Conservation (phyloP, 345 rosid species). For the Salix suchowensis region DNA sequence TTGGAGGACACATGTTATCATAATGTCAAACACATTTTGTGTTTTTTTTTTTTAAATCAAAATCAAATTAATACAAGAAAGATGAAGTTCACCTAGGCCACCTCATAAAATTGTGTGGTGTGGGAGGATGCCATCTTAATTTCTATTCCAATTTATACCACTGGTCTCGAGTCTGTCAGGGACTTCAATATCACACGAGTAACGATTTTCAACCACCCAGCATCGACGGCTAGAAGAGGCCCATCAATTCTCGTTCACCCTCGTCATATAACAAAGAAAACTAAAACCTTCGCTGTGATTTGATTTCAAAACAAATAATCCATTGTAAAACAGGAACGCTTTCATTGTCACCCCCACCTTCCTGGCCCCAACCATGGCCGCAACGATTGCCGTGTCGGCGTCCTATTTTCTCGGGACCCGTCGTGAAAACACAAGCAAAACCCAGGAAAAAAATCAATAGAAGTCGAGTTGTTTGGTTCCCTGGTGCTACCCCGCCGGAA, state of each 20-base stretch:
- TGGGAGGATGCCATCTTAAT: too few relatives aligned
- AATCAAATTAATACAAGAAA: too few relatives aligned
- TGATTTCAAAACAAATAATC: not conserved
- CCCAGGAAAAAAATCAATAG: slow-evolving; percentile 16
- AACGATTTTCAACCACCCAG: slow-evolving; percentile 23
- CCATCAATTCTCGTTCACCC: slow-evolving; percentile 15
- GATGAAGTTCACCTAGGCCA: too few relatives aligned
- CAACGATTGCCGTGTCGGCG: slow-evolving; percentile 35
- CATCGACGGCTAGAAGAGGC: slow-evolving; percentile 30
- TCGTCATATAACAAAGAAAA: slow-evolving; percentile 3
- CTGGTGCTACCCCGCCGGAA: slow-evolving; percentile 58
- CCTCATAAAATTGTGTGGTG: too few relatives aligned
- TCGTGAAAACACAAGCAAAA: slow-evolving; percentile 20
- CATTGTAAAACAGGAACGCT: not conserved
- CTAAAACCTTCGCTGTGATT: not conserved
- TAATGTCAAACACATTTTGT: too few relatives aligned
- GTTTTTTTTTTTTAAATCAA: too few relatives aligned
- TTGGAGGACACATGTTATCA: too few relatives aligned
- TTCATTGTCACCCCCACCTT: not conserved
- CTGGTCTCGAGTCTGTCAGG: too few relatives aligned
- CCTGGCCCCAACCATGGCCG: slow-evolving; percentile 18
- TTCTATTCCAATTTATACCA: too few relatives aligned
- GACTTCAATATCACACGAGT: slow-evolving; percentile 14
- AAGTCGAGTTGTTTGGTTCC: slow-evolving; percentile 68
- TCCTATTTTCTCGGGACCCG: slow-evolving; percentile 56